Percentiles rank a stretch among this genome's conserved stretches.
Conservation (phyloP, 352 stramenopile species). For the Globisporangium polare region DNA sequence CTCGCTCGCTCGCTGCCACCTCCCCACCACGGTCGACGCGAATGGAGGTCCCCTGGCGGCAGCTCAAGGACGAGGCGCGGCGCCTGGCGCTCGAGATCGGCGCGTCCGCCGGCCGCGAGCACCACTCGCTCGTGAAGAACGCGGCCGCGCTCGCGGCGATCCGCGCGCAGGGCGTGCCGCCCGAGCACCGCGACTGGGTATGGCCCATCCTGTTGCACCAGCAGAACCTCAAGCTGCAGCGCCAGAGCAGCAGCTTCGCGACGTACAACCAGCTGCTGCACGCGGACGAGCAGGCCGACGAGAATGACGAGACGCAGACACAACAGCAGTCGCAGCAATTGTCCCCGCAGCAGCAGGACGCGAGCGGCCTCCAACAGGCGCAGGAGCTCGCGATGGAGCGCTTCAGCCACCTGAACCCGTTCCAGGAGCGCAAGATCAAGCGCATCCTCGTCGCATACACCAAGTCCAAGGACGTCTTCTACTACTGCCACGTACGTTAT, state of each 20-base stretch:
- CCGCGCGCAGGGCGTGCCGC: constrained; percentile 50
- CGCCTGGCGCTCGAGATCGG: constrained; percentile 54
- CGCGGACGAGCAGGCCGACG: constrained; percentile 18
- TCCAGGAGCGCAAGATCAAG: constrained; percentile 83
- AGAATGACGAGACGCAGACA: constrained; percentile 26
- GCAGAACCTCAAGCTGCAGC: constrained; percentile 59
- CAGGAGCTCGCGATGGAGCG: constrained; percentile 78
- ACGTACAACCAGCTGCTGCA: constrained; percentile 57
- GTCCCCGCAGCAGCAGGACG: constrained; percentile 11
- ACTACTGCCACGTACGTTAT: constrained; percentile 56
- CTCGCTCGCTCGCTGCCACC: background rate
- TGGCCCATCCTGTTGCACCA: constrained; percentile 73
- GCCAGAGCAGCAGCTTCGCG: constrained; percentile 35
- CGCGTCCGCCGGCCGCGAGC: constrained; percentile 45
- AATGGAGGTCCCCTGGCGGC: constrained; percentile 53
- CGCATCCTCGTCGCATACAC: constrained; percentile 71
- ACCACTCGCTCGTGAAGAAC: constrained; percentile 58
- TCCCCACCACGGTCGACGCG: background rate
- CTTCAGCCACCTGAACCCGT: constrained; percentile 74
- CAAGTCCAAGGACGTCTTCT: constrained; percentile 67
- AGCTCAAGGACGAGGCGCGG: constrained; percentile 56
- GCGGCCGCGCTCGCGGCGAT: constrained; percentile 44
- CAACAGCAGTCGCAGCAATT: constrained; percentile 4
- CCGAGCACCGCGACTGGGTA: constrained; percentile 72
- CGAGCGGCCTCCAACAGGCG: constrained; percentile 52